phyloP scores from a whole-genome alignment of 345 rosid genomes.

The Heritiera fomes region DNA sequence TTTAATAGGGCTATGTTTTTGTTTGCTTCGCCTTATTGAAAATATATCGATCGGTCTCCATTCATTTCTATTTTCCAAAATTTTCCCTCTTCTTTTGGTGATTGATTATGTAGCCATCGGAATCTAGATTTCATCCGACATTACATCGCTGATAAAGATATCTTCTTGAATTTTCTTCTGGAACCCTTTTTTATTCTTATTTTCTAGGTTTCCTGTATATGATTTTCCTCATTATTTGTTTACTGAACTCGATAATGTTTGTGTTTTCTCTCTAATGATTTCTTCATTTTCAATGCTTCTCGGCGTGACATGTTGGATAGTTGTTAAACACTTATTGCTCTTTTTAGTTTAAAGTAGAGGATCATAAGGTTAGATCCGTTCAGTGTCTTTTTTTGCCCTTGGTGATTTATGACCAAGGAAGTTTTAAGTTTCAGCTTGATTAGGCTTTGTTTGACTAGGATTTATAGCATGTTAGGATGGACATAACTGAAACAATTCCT shows the following conservation, averaged over 20 bases:
- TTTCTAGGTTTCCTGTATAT: neutral
- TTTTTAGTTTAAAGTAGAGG: neutral
- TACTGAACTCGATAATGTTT: neutral
- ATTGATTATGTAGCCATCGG: neutral
- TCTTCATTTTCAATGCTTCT: slow-evolving; percentile 10
- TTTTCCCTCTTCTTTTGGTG: neutral
- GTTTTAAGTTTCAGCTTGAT: neutral
- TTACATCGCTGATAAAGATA: neutral
- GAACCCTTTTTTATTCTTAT: neutral
- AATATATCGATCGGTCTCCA: slow-evolving; percentile 14
- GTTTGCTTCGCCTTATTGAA: slow-evolving; percentile 1
- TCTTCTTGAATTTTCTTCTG: neutral
- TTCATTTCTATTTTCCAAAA: neutral
- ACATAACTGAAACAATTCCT: neutral
- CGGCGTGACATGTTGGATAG: neutral
- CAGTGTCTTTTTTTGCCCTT: neutral
- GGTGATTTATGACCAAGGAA: neutral
- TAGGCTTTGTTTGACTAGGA: neutral
- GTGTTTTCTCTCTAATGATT: neutral
- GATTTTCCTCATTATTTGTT: slow-evolving; percentile 2
- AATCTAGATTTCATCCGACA: neutral
- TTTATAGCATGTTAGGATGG: neutral
- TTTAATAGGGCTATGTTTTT: neutral
- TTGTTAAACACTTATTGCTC: neutral
- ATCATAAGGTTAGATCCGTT: neutral